Percentiles rank a stretch among this genome's conserved stretches.
Conservation (phyloP, 2,329 filamentous ascomycete species). For the Pseudogymnoascus sp. region DNA sequence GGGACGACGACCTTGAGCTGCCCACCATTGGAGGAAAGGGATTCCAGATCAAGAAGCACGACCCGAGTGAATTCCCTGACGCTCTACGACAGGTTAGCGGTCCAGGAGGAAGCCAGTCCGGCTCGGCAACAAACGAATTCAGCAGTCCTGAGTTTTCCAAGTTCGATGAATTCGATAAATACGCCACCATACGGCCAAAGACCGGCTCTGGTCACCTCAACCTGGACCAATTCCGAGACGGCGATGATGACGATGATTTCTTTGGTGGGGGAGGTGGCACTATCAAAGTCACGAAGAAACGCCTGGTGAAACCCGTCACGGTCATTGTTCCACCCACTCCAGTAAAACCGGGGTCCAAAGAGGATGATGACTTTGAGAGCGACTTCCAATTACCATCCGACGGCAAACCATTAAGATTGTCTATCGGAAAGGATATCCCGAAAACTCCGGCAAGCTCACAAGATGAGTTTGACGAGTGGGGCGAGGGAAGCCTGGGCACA, state of each 20-base stretch:
- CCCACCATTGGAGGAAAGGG: constrained; percentile 48
- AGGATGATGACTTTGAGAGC: constrained; percentile 62
- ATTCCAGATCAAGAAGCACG: constrained; percentile 58
- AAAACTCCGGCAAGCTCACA: constrained; percentile 52
- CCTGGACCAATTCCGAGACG: constrained; percentile 58
- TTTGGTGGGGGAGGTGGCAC: constrained; percentile 58
- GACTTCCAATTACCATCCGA: constrained; percentile 66
- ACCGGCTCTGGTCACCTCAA: constrained; percentile 39
- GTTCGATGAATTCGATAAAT: constrained; percentile 12
- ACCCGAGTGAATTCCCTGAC: constrained; percentile 57
- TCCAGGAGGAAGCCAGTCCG: constrained; percentile 41
- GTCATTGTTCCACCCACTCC: constrained; percentile 51
- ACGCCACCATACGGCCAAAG: constrained; percentile 22
- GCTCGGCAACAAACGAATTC: constrained; percentile 41
- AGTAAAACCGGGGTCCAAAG: constrained; percentile 18
- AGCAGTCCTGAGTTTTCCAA: constrained; percentile 12
- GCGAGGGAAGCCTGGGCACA: constrained; percentile 85
- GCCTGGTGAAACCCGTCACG: constrained; percentile 43
- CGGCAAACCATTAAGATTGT: constrained; percentile 55
- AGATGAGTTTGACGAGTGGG: constrained; percentile 86
- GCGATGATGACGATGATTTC: constrained; percentile 54
- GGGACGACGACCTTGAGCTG: constrained; percentile 69
- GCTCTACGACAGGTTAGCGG: constrained; percentile 36
- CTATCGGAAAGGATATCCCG: constrained; percentile 51
- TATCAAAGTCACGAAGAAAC: constrained; percentile 59